These are phyloP conservation scores for Actinomortierella wolfii DNA, from an alignment of 371 early-diverging fungal genomes.

Conservation along the genomic window DNA sequence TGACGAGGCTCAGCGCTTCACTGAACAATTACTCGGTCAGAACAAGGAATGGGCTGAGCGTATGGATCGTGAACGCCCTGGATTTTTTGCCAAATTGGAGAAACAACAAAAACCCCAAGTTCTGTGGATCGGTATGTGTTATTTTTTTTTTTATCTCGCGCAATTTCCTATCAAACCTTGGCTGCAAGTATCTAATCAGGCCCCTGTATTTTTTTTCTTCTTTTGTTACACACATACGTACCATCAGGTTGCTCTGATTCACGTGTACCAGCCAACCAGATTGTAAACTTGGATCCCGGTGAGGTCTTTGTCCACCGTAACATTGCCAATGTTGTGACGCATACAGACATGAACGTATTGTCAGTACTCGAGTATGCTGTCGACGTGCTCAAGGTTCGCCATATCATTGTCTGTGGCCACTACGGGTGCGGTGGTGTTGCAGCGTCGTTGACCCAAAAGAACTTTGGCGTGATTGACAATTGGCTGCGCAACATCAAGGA, in stretches of 20 bases:
- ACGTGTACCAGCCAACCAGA: slow-evolving; percentile 80
- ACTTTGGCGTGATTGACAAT: slow-evolving; percentile 83
- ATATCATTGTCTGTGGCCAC: slow-evolving; percentile 94
- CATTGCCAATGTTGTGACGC: slow-evolving; percentile 89
- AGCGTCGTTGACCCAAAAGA: slow-evolving; percentile 63
- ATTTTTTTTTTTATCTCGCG: not conserved
- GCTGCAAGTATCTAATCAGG: not conserved
- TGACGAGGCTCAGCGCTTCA: slow-evolving; percentile 33
- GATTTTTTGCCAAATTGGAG: slow-evolving; percentile 63
- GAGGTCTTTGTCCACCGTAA: slow-evolving; percentile 96
- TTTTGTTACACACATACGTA: too few relatives aligned
- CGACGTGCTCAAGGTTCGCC: slow-evolving; percentile 87
- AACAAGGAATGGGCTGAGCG: slow-evolving; percentile 40
- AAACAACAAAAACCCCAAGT: slow-evolving; percentile 83
- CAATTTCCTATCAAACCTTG: too few relatives aligned
- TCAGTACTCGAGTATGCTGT: slow-evolving; percentile 94
- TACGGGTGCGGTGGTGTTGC: slow-evolving; percentile 89
- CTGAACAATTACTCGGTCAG: slow-evolving; percentile 28
- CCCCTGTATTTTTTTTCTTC: not conserved
- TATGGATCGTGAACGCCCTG: slow-evolving; percentile 40
- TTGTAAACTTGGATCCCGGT: slow-evolving; percentile 69
- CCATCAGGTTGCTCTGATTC: slow-evolving; percentile 90
- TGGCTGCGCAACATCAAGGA: slow-evolving; percentile 86
- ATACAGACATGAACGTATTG: slow-evolving; percentile 77
- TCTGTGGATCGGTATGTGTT: slow-evolving; percentile 77